These are phyloP conservation scores for Pseudozyma sp. DNA, from an alignment of 1,284 basidiomycete genomes.

Conservation along the genomic window DNA sequence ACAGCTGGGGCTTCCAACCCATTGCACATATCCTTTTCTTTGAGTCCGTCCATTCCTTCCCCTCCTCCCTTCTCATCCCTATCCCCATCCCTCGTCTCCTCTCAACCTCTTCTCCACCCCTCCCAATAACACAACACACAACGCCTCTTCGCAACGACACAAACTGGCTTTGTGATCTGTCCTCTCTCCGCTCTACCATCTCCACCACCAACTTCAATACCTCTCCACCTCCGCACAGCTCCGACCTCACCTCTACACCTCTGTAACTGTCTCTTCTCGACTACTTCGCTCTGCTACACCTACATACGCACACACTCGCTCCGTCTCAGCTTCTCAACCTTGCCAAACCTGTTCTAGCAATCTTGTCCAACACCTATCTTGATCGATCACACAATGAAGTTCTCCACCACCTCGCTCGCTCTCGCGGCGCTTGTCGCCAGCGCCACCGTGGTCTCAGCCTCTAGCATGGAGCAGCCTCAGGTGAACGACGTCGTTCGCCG, in stretches of 20 bases:
- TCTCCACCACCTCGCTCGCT: conserved; percentile 27
- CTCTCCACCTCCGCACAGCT: background rate
- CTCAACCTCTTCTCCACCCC: background rate
- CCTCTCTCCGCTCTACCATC: background rate
- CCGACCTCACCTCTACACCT: too few relatives aligned
- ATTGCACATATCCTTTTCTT: conserved; percentile 28
- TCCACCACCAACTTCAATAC: background rate
- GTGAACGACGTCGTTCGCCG: conserved; percentile 35
- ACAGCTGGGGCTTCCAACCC: background rate
- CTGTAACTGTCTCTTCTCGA: too few relatives aligned
- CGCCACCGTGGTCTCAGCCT: conserved; percentile 45
- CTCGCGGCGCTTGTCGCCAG: conserved; percentile 39
- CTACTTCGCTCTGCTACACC: too few relatives aligned
- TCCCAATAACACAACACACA: background rate
- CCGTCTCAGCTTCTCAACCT: too few relatives aligned
- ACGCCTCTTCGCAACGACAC: conserved; percentile 7
- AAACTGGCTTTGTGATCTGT: conserved; percentile 32
- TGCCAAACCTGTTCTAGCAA: too few relatives aligned
- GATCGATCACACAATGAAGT: conserved; percentile 39
- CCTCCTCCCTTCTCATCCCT: conserved; percentile 5
- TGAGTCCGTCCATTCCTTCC: conserved; percentile 3
- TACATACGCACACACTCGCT: too few relatives aligned
- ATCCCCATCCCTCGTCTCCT: background rate
- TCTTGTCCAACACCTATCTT: background rate
- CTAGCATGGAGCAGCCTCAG: conserved; percentile 27